phyloP scores from a whole-genome alignment of 208 protist genomes.

The Wallacemonas sp. region DNA sequence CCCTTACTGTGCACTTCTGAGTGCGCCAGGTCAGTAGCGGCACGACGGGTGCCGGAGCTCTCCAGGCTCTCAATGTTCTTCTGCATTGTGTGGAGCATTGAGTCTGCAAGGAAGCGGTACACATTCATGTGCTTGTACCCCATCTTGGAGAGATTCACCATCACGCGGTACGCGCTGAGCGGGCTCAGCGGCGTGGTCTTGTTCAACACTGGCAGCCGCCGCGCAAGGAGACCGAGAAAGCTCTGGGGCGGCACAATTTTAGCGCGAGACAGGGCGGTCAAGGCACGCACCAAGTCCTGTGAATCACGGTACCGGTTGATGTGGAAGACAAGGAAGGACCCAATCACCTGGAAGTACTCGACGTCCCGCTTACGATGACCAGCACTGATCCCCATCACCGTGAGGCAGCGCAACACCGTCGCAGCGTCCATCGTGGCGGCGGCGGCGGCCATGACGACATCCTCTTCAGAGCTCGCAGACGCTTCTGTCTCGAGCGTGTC shows the following conservation, averaged over 20 bases:
- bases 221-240: conserved; percentile 59
- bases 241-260: conserved; percentile 66
- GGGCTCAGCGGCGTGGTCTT: conserved; percentile 50
- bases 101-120: conserved; percentile 76
- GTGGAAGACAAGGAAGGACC: conserved; percentile 51
- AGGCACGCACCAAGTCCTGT: conserved; percentile 53
- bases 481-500: too few relatives aligned
- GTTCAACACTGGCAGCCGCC: conserved; percentile 67
- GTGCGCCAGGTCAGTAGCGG: too few relatives aligned
- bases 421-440: conserved; percentile 41
- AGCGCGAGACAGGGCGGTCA: conserved; percentile 74
- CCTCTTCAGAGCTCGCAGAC: too few relatives aligned
- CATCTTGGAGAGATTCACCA: conserved; percentile 69
- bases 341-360: conserved; percentile 71
- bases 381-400: conserved; percentile 75
- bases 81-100: conserved; percentile 49
- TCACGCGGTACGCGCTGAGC: conserved; percentile 59
- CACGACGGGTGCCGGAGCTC: too few relatives aligned
- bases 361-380: conserved; percentile 70
- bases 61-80: conserved; percentile 44
- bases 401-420: conserved; percentile 44
- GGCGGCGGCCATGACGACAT: conserved; percentile 47
- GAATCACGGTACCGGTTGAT: conserved; percentile 73
- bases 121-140: conserved; percentile 67
- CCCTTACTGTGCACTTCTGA: too few relatives aligned